These are phyloP conservation scores for Flagelloscypha sp. DNA, from an alignment of 768 basidiomycete genomes.

Conservation along the genomic window DNA sequence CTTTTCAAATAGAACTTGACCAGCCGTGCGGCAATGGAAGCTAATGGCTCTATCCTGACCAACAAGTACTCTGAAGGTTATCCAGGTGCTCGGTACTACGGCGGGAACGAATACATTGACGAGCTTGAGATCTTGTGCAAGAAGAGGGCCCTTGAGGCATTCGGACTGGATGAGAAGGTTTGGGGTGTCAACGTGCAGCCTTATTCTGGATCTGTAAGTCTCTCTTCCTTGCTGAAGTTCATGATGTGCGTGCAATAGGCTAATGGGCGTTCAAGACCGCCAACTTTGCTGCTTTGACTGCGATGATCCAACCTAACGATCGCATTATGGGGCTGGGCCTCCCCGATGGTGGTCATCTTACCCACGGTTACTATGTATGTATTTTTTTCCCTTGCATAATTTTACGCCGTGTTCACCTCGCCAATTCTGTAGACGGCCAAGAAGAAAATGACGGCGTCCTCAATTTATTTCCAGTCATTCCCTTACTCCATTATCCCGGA, in stretches of 20 bases:
- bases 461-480: conserved; percentile 99
- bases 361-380: conserved; percentile 92
- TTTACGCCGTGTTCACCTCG: conserved; percentile 6
- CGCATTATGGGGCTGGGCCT: conserved; percentile 98
- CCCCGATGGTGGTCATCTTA: conserved; percentile 94
- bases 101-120: conserved; percentile 97
- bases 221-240: conserved; percentile 3
- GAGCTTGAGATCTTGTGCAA: conserved; percentile 93
- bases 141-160: conserved; percentile 91
- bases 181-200: conserved; percentile 99
- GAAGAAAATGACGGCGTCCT: conserved; percentile 99
- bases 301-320: conserved; percentile 93
- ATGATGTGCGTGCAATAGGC: conserved; percentile 10
- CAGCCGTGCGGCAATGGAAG: conserved; percentile 91
- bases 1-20: conserved; percentile 98
- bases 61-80: conserved; percentile 99
- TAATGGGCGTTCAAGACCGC: conserved; percentile 51
- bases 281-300: conserved; percentile 96
- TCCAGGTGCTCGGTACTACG: conserved; percentile 93
- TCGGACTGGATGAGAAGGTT: conserved; percentile 84
- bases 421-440: conserved; percentile 67
- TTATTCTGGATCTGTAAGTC: conserved; percentile 82
- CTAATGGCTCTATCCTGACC: conserved; percentile 96
- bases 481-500: conserved; percentile 81
- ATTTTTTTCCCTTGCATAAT: conserved; percentile 3